A percentile compares a stretch with the other conserved stretches of the same genome.
Conservation (phyloP, 2,329 filamentous ascomycete species). For the Chrysosporium queenslandicum region DNA sequence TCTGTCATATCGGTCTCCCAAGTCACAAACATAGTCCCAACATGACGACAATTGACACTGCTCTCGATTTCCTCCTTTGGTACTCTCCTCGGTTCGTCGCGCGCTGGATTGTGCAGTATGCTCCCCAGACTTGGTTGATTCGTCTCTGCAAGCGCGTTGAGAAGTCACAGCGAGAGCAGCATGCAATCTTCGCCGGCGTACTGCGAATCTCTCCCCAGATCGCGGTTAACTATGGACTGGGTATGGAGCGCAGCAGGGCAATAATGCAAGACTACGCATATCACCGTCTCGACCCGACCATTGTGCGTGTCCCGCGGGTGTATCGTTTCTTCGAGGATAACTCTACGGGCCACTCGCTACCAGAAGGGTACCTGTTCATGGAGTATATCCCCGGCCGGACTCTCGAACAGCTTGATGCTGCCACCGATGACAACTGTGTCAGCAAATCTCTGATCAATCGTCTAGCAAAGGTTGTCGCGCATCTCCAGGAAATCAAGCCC, state of each 20-base stretch:
- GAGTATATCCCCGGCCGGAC: constrained; percentile 19
- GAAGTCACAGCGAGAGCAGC: background rate
- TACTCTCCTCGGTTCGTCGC: background rate
- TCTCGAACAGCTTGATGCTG: constrained; percentile 14
- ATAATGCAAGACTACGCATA: constrained; percentile 18
- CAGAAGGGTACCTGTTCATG: constrained; percentile 22
- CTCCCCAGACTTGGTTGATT: constrained; percentile 9
- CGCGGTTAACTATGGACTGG: constrained; percentile 18
- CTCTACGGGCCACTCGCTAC: constrained; percentile 2
- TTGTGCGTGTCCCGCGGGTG: constrained; percentile 20
- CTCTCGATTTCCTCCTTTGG: background rate
- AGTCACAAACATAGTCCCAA: too few relatives aligned
- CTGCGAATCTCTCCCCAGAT: constrained; percentile 15
- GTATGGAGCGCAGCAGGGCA: background rate
- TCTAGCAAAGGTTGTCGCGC: constrained; percentile 16
- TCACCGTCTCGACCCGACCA: constrained; percentile 16
- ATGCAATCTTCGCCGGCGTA: background rate
- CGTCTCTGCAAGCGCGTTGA: background rate
- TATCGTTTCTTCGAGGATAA: constrained; percentile 19
- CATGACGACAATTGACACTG: background rate
- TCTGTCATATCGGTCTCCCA: too few relatives aligned
- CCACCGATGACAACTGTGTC: constrained; percentile 2
- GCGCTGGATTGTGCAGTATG: background rate
- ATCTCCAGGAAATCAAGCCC: constrained; percentile 15
- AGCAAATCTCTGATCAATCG: constrained; percentile 12